phyloP scores from a whole-genome alignment of 2,329 filamentous ascomycete genomes.

The Sodiomyces alkalinus region DNA sequence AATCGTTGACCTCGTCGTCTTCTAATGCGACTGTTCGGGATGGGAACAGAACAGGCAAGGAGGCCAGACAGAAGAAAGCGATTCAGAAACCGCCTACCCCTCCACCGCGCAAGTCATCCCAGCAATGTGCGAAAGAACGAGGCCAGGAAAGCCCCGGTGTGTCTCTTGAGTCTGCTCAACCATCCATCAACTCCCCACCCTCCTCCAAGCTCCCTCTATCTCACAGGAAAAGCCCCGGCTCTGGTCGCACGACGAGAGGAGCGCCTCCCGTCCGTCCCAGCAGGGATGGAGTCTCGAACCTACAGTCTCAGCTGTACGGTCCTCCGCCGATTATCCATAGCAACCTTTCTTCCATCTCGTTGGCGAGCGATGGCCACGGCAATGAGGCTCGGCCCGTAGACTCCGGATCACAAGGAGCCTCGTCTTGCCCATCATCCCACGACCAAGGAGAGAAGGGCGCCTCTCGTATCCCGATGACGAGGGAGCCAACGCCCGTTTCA shows the following conservation, averaged over 20 bases:
- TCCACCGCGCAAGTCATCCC: slow-evolving; percentile 45
- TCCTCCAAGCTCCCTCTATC: slow-evolving; percentile 10
- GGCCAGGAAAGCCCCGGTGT: background rate
- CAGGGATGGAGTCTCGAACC: slow-evolving; percentile 49
- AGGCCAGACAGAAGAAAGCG: slow-evolving; percentile 26
- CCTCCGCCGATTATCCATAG: slow-evolving; percentile 44
- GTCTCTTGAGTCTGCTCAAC: slow-evolving; percentile 10
- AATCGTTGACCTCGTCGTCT: slow-evolving; percentile 58
- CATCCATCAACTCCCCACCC: slow-evolving; percentile 10
- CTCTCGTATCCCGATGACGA: slow-evolving; percentile 15
- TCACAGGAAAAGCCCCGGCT: slow-evolving; percentile 12
- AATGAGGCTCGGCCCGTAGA: slow-evolving; percentile 18
- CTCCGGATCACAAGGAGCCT: slow-evolving; percentile 14
- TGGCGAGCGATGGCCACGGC: slow-evolving; percentile 28
- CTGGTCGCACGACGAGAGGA: slow-evolving; percentile 12
- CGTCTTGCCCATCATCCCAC: no score
- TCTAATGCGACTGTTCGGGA: slow-evolving; percentile 53
- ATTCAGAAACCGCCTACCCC: slow-evolving; percentile 40
- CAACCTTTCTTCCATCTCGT: slow-evolving; percentile 37
- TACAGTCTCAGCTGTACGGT: slow-evolving; percentile 39
- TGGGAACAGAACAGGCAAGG: slow-evolving; percentile 20
- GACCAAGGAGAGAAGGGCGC: no score
- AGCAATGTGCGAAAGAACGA: slow-evolving; percentile 28
- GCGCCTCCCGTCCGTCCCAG: slow-evolving; percentile 46
- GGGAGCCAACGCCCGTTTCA: slow-evolving; percentile 19